Evolutionary conservation across 2,329 filamentous ascomycete genomes (phyloP), one percentile per base, ranked within the genome.

Genomic region (Aspergillus arachidicola): DNA sequence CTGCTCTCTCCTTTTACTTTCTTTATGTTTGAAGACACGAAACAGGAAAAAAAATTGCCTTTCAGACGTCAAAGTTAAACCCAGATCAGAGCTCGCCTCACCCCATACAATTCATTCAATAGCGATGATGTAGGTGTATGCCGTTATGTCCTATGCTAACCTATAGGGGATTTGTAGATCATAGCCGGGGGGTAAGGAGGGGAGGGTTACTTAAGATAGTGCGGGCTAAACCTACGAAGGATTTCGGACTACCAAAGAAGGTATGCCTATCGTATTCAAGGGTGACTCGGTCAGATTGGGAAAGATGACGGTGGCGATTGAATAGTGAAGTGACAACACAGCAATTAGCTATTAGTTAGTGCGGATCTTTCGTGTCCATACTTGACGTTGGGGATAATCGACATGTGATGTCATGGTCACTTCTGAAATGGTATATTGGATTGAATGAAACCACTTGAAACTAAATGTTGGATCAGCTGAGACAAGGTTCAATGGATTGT

Each of bases 281-380:
- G 34, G 43, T 56, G 56, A 51, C 54, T 53, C 53, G 46, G 59
- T 53, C 48, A 57, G 53, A 46, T 32, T 30, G 41, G 34, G 58
- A 59, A 53, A 38, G 46, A 48, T 38, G 50, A 28, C 50, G 55
- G 51, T 61, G 59, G 56, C 62, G 62, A 68, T 65, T 68, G 60
- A 61, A 61, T 61, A 48, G 58, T 53, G 58, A 62, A 41, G 63
- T 59, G 61, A 68, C 66, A 68, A 67, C 66, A 56, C 63, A 67
- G 63, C 66, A 65, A 59, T 41, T 54, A 59, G 50, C 59, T 60
- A 28, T 64, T n/a, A 57, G n/a, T 26, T 26, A 58, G 32, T 60
- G 64, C 63, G 63, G 63, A 66, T 63, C 64, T 50, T 30, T 46
- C 45, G 41, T 36, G 11, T 36, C 34, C n/a, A 53, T 53, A n/a